phyloP scores from a whole-genome alignment of 2,329 filamentous ascomycete genomes.

The Nigrospora oryzae region DNA sequence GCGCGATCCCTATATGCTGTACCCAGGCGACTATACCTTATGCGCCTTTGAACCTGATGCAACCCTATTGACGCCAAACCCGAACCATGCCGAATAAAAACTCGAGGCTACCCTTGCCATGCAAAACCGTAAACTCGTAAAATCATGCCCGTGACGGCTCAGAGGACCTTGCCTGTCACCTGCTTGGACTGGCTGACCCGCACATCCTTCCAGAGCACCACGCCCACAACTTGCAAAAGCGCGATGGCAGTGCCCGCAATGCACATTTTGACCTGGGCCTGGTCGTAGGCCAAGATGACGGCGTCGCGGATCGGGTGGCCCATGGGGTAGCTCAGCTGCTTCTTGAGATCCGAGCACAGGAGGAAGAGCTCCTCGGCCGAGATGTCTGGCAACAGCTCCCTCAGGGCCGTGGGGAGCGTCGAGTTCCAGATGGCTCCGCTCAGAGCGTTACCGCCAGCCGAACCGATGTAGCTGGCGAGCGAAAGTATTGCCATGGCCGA shows the following conservation, averaged over 20 bases:
- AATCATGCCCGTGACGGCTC: conserved; percentile 1
- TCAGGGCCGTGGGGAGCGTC: conserved; percentile 19
- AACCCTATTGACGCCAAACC: too few species aligned
- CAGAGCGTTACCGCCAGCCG: conserved; percentile 31
- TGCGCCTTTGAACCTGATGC: too few species aligned
- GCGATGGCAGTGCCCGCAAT: conserved; percentile 20
- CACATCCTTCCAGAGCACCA: conserved; percentile 21
- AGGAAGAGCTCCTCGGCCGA: conserved; percentile 12
- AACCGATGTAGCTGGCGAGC: conserved; percentile 23
- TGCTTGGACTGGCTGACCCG: conserved; percentile 20
- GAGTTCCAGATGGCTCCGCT: conserved; percentile 36
- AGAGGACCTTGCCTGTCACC: conserved; percentile 23
- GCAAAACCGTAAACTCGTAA: background rate
- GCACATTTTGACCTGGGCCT: conserved; percentile 27
- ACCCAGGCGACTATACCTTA: too few species aligned
- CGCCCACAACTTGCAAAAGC: conserved; percentile 19
- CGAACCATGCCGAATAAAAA: too few species aligned
- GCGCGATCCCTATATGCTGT: too few species aligned
- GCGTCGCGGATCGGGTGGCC: conserved; percentile 21
- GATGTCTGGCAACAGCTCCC: conserved; percentile 15
- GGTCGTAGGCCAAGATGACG: conserved; percentile 23
- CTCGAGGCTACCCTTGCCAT: background rate
- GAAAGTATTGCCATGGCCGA: conserved; percentile 35
- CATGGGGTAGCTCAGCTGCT: conserved; percentile 23
- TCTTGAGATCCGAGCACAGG: conserved; percentile 22